phyloP scores from a whole-genome alignment of 495 filamentous ascomycete species.

The Apodospora peruviana region DNA sequence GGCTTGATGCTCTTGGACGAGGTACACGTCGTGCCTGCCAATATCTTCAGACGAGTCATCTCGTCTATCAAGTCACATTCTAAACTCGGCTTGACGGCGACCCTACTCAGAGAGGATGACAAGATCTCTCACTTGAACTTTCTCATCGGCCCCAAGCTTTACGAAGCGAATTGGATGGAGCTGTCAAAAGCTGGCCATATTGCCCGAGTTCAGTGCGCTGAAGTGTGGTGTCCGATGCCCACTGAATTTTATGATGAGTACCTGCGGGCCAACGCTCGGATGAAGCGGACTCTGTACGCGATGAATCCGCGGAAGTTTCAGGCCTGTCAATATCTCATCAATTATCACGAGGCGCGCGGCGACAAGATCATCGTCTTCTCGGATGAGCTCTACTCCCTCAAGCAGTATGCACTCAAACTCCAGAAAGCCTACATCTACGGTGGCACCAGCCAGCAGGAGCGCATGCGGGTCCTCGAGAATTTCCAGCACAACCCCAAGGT shows the following conservation, averaged over 20 bases:
- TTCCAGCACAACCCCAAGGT: conserved; percentile 92
- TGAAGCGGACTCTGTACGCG: conserved; percentile 75
- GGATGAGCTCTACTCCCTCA: conserved; percentile 93
- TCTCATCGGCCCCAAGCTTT: conserved; percentile 93
- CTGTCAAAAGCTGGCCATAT: conserved; percentile 95
- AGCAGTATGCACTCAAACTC: conserved; percentile 77
- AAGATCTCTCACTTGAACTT: conserved; percentile 98
- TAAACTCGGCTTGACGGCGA: conserved; percentile 95
- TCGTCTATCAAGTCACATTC: conserved; percentile 87
- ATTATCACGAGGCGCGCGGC: conserved; percentile 92
- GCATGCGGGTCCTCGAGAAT: conserved; percentile 85
- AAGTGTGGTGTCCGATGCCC: conserved; percentile 99
- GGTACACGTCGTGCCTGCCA: conserved; percentile 95
- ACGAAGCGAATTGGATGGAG: conserved; percentile 99
- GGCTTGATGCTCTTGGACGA: conserved; percentile 97
- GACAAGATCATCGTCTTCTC: conserved; percentile 99
- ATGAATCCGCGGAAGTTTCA: conserved; percentile 99
- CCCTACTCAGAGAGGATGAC: conserved; percentile 91
- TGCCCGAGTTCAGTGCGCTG: conserved; percentile 93
- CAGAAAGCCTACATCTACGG: conserved; percentile 92
- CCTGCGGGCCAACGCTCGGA: conserved; percentile 46
- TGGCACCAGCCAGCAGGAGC: conserved; percentile 79
- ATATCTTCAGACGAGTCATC: conserved; percentile 91
- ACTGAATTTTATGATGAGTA: conserved; percentile 97
- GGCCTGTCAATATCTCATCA: conserved; percentile 92